Conservation (phyloP, 2,329 filamentous ascomycete species). For the Pyrenophora tritici-repentis region DNA sequence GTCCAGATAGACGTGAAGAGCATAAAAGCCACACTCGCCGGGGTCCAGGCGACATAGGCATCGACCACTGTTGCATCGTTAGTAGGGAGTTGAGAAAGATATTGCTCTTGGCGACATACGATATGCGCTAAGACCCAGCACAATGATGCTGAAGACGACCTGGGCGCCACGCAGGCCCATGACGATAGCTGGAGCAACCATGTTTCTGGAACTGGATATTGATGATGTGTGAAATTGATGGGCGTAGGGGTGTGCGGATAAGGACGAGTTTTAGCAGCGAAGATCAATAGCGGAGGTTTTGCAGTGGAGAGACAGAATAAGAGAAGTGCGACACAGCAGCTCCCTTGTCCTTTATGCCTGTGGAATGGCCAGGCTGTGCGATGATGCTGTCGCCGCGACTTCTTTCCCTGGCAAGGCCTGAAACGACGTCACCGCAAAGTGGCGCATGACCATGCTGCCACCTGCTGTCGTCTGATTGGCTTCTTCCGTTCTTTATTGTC, state of each 20-base stretch:
- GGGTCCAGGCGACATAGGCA: conserved; percentile 54
- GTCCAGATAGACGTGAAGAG: conserved; percentile 82
- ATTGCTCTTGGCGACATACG: conserved; percentile 56
- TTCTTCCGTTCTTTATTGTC: background rate
- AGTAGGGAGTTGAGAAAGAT: conserved; percentile 1
- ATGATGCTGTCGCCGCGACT: conserved; percentile 26
- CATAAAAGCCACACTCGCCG: conserved; percentile 72
- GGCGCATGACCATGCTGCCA: conserved; percentile 20
- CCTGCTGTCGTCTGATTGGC: conserved; percentile 19
- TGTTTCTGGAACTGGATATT: conserved; percentile 10
- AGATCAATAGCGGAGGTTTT: background rate
- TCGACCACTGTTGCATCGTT: conserved; percentile 51
- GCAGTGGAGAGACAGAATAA: background rate
- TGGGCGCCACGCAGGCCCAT: conserved; percentile 71
- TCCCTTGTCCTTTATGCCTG: conserved; percentile 24
- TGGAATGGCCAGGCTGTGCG: conserved; percentile 9
- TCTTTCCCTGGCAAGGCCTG: conserved; percentile 9
- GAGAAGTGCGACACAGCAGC: conserved; percentile 1
- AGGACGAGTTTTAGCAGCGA: conserved; percentile 5
- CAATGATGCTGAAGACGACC: conserved; percentile 71
- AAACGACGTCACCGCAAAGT: conserved; percentile 16
- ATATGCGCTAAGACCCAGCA: conserved; percentile 77
- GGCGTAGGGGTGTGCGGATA: conserved; percentile 4
- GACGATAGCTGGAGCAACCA: conserved; percentile 49
- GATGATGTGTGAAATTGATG: conserved; percentile 1